Conservation (phyloP, 2,329 filamentous ascomycete species). For the Cladosporium sp. region DNA sequence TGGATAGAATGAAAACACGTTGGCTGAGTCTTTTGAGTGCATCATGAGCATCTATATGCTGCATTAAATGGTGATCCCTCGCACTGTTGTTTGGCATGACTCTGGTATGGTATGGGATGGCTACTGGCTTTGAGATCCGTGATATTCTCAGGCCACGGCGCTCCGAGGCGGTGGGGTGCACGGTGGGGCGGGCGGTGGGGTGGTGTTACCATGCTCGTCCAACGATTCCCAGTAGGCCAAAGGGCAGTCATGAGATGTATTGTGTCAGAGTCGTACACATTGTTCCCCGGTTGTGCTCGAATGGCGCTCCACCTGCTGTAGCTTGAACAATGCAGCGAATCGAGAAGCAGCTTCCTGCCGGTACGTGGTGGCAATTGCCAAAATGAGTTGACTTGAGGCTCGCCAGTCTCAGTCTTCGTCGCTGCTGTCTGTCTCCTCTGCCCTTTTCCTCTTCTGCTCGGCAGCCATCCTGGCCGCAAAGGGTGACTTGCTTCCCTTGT, state of each 20-base stretch:
- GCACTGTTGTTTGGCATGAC: background rate
- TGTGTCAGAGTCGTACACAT: background rate
- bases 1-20: background rate
- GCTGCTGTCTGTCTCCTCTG: constrained; percentile 18
- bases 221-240: background rate
- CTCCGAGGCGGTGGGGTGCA: background rate
- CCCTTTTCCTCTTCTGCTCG: constrained; percentile 28
- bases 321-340: background rate
- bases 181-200: no score
- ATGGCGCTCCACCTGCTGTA: background rate
- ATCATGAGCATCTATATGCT: background rate
- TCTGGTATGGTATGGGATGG: no score
- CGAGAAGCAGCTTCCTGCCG: background rate
- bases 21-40: background rate
- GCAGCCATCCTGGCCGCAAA: constrained; percentile 19
- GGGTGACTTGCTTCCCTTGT: constrained; percentile 24
- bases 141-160: background rate
- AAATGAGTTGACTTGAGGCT: background rate
- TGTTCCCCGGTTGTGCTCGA: background rate
- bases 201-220: background rate
- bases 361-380: background rate
- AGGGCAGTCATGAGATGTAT: background rate
- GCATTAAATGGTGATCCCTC: background rate
- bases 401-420: constrained; percentile 4
- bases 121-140: background rate